These are phyloP conservation scores for Brassica rapa DNA, from an alignment of 345 rosid species.

Conservation along the genomic window DNA sequence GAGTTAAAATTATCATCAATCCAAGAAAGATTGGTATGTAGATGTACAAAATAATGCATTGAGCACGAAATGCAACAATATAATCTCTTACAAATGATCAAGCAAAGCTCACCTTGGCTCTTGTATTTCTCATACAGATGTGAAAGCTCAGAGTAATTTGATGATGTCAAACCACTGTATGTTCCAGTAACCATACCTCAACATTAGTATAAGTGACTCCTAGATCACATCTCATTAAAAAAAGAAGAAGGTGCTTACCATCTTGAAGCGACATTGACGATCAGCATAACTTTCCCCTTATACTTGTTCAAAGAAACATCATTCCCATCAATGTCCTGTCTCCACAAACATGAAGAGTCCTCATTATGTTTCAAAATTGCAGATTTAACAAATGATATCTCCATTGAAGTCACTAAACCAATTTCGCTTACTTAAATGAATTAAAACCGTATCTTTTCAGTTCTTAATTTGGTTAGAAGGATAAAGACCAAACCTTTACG, in stretches of 20 bases:
- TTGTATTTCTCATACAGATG: conserved; percentile 84
- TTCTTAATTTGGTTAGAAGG: neutral
- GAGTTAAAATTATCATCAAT: neutral
- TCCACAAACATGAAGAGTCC: neutral
- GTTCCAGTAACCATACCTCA: conserved; percentile 31
- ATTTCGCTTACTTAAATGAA: neutral
- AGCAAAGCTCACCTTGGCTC: conserved; percentile 61
- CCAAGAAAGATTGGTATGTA: neutral
- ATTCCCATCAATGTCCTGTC: conserved; percentile 84
- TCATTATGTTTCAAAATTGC: neutral
- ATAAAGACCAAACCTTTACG: conserved; percentile 58
- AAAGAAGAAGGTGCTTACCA: conserved; percentile 49
- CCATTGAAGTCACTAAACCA: neutral
- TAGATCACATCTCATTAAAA: neutral
- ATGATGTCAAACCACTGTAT: conserved; percentile 73
- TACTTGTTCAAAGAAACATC: conserved; percentile 75
- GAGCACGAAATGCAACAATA: neutral
- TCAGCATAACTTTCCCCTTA: conserved; percentile 83
- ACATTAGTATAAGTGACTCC: neutral
- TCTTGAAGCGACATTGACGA: conserved; percentile 94
- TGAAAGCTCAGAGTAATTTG: conserved; percentile 88
- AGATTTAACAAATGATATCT: neutral
- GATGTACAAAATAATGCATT: neutral
- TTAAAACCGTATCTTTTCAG: conserved; percentile 17
- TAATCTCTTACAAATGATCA: neutral